These are phyloP conservation scores for Monosporascus sp. DNA, from an alignment of 2,329 filamentous ascomycete genomes.

Conservation along the genomic window DNA sequence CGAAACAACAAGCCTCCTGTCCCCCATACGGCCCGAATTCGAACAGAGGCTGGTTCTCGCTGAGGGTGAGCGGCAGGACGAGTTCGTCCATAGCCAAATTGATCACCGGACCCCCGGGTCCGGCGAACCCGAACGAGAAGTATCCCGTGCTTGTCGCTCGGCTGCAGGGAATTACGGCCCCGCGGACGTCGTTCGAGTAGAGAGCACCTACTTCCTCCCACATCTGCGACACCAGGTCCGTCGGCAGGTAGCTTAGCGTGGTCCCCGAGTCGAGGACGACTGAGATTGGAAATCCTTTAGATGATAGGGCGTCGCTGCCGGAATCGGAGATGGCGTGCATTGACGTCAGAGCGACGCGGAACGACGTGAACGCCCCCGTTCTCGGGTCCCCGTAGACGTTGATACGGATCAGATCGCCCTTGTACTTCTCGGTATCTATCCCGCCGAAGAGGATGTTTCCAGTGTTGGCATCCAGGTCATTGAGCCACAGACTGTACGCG, in stretches of 20 bases:
- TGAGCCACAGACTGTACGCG: constrained; percentile 68
- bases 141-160: constrained; percentile 38
- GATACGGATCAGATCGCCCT: constrained; percentile 56
- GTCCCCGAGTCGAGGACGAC: constrained; percentile 71
- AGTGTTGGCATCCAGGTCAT: constrained; percentile 52
- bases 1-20: constrained; percentile 47
- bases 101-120: constrained; percentile 41
- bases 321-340: constrained; percentile 41
- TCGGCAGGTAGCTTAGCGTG: constrained; percentile 65
- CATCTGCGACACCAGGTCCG: constrained; percentile 48
- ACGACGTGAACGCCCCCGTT: constrained; percentile 36
- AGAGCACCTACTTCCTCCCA: constrained; percentile 51
- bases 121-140: constrained; percentile 52
- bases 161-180: constrained; percentile 47
- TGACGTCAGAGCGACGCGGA: constrained; percentile 44
- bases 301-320: constrained; percentile 43
- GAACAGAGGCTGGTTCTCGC: constrained; percentile 29
- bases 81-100: constrained; percentile 51
- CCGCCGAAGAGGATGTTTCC: constrained; percentile 76
- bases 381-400: constrained; percentile 46
- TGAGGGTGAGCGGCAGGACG: constrained; percentile 40
- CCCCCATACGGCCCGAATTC: constrained; percentile 37
- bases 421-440: constrained; percentile 71
- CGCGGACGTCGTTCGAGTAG: constrained; percentile 31
- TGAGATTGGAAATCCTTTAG: constrained; percentile 40